These are phyloP conservation scores for Pseudogymnoascus sp. DNA, from an alignment of 2,329 filamentous ascomycete genomes.

Conservation along the genomic window DNA sequence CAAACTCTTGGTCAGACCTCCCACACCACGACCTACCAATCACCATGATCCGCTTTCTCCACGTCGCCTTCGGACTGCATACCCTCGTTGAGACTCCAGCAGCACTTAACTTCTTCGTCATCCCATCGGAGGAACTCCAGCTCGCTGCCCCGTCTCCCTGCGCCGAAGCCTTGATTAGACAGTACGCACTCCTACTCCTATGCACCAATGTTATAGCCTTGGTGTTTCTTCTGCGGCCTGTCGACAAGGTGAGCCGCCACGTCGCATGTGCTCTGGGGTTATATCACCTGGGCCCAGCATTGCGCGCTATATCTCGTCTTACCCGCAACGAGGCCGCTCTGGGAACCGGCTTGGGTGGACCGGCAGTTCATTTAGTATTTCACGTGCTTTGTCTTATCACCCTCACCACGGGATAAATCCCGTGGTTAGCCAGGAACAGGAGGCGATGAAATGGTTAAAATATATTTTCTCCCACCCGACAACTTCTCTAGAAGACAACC, in stretches of 20 bases:
- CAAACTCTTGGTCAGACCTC: background rate
- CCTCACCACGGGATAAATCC: background rate
- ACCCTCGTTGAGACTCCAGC: constrained; percentile 30
- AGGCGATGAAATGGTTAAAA: background rate
- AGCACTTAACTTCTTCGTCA: constrained; percentile 28
- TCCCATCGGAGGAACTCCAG: constrained; percentile 23
- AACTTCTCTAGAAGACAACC: constrained; percentile 46
- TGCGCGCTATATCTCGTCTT: constrained; percentile 22
- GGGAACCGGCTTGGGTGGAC: constrained; percentile 18
- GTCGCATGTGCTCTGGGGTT: constrained; percentile 28
- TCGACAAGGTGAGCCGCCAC: constrained; percentile 24
- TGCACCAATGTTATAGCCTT: constrained; percentile 28
- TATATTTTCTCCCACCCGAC: background rate
- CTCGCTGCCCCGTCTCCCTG: constrained; percentile 26
- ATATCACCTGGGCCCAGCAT: constrained; percentile 29
- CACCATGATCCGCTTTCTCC: background rate
- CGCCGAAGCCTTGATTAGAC: constrained; percentile 28
- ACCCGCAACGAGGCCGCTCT: background rate
- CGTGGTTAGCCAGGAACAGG: background rate
- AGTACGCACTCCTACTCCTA: constrained; percentile 32
- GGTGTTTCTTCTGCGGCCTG: constrained; percentile 23
- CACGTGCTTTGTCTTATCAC: constrained; percentile 17
- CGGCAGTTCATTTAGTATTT: constrained; percentile 20
- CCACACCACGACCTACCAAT: background rate
- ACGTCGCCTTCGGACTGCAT: constrained; percentile 26